A percentile compares a stretch with the other conserved stretches of the same genome.
These are phyloP conservation scores for Hapsidospora chrysogenum DNA, from an alignment of 495 filamentous ascomycete genomes.

Conservation along the genomic window DNA sequence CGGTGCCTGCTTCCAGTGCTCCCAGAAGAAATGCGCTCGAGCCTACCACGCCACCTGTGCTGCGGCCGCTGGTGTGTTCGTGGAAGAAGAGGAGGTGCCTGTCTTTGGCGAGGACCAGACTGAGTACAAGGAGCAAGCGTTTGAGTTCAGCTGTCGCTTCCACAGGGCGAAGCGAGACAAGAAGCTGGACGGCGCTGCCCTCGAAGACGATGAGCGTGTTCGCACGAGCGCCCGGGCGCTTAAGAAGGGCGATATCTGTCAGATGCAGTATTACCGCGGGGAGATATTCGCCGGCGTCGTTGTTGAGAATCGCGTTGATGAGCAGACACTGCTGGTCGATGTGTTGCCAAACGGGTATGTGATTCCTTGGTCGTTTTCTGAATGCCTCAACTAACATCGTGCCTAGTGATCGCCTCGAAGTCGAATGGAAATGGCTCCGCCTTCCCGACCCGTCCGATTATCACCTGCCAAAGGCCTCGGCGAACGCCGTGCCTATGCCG, in stretches of 20 bases:
- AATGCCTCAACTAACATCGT: no score
- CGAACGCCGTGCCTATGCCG: conserved; percentile 38
- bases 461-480: conserved; percentile 44
- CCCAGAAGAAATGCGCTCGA: conserved; percentile 80
- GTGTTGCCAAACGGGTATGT: conserved; percentile 78
- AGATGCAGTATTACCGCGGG: conserved; percentile 67
- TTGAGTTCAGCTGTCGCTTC: conserved; percentile 86
- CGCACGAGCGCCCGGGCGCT: conserved; percentile 50
- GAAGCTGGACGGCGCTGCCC: conserved; percentile 40
- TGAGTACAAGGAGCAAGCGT: conserved; percentile 75
- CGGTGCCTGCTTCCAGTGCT: conserved; percentile 94
- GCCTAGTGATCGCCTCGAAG: conserved; percentile 44
- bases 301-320: conserved; percentile 65
- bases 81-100: conserved; percentile 68
- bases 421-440: conserved; percentile 66
- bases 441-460: conserved; percentile 47
- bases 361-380: conserved; percentile 11
- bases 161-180: conserved; percentile 77
- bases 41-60: conserved; percentile 95
- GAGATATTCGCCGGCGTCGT: conserved; percentile 89
- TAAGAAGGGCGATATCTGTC: conserved; percentile 60
- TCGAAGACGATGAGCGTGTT: conserved; percentile 58
- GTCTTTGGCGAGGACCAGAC: conserved; percentile 85
- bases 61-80: conserved; percentile 73
- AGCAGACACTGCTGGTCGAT: conserved; percentile 61